A percentile compares a stretch with the other conserved stretches of the same genome.
phyloP scores from a whole-genome alignment of 345 rosid species.

The Salix viminalis region DNA sequence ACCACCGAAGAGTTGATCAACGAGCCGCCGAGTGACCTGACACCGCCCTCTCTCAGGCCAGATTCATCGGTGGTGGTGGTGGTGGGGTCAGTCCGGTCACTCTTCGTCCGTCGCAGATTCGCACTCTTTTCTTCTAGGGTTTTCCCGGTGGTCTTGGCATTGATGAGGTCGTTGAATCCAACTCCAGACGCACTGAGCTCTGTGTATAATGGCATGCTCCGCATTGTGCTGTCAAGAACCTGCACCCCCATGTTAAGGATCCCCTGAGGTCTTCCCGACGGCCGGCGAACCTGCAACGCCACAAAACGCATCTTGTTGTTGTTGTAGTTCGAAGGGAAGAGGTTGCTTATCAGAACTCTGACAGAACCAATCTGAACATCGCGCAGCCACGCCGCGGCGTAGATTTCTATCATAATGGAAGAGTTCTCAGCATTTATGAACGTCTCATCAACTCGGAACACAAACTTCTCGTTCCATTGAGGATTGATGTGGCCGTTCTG shows the following conservation, averaged over 20 bases:
- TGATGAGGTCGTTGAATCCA: slow-evolving; percentile 14
- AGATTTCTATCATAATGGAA: slow-evolving; percentile 65
- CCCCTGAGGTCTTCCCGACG: slow-evolving; percentile 89
- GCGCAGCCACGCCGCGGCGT: slow-evolving; percentile 80
- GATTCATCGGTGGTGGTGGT: slow-evolving; percentile 28
- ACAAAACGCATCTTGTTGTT: slow-evolving; percentile 29
- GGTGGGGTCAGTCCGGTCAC: slow-evolving; percentile 59
- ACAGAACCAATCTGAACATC: slow-evolving; percentile 71
- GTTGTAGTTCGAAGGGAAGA: slow-evolving; percentile 34
- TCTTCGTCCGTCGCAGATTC: slow-evolving; percentile 52
- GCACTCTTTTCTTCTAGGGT: slow-evolving; percentile 16
- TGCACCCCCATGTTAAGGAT: slow-evolving; percentile 67
- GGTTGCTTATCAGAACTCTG: slow-evolving; percentile 48
- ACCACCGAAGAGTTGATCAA: slow-evolving; percentile 4
- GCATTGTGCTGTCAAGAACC: slow-evolving; percentile 58
- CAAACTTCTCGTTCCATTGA: slow-evolving; percentile 80
- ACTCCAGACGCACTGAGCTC: slow-evolving; percentile 35
- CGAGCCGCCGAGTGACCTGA: slow-evolving; percentile 8
- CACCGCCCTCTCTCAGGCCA: not conserved
- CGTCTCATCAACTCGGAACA: slow-evolving; percentile 66
- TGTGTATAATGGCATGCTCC: slow-evolving; percentile 74
- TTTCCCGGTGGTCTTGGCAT: slow-evolving; percentile 6
- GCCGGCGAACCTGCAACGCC: slow-evolving; percentile 54
- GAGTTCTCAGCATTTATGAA: slow-evolving; percentile 53
- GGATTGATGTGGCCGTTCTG: slow-evolving; percentile 63